Base-by-base conservation (phyloP, 148 eudicot genomes). In the Mesembryanthemum crystallinum region DNA sequence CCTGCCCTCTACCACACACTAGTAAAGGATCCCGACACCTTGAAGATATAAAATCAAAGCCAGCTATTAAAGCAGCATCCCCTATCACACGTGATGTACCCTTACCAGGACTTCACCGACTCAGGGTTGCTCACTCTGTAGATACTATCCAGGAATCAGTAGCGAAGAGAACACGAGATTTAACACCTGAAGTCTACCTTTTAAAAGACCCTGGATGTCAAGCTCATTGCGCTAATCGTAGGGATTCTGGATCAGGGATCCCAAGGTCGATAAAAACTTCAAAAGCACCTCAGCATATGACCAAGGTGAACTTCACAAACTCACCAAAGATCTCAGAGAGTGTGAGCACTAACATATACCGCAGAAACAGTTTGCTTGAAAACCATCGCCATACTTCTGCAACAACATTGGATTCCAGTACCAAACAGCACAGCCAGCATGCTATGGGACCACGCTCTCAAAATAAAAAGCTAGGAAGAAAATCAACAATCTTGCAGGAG, bases 331-430 rank as follows among this genome's bases (percentile, higher is more conserved):
- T 73, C 74, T 49, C 79, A 21, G 76, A 76, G 69, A 69, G 68
- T 7, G 49, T 77, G 63, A 85, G 88, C 81, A 28, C 87, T 87
- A 69, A 82, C 76, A 66, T 74, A 76, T 83, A 73, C 73, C 74
- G 62, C 69, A 85, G 73, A 74, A 42, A 59, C 63, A 76, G 64
- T 7, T 68, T 69, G 66, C 60, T 55, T 52, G 78, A 69, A 51
- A 76, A 78, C 54, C 78, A 72, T 60, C 47, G 69, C 66, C 49
- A 30, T 68, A 72, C 64, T 35, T 70, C 28, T 13, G 61, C n/a
- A n/a, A n/a, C n/a, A n/a, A n/a, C n/a, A n/a, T n/a, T n/a, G n/a
- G n/a, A n/a, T n/a, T n/a, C n/a, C n/a, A n/a, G n/a, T n/a, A n/a
- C 51, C 62, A 78, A 74, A 78, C 79, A 70, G 64, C 78, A 82